Evolutionary conservation across 352 stramenopile species (phyloP).

Genomic region (Phytophthora syringae): DNA sequence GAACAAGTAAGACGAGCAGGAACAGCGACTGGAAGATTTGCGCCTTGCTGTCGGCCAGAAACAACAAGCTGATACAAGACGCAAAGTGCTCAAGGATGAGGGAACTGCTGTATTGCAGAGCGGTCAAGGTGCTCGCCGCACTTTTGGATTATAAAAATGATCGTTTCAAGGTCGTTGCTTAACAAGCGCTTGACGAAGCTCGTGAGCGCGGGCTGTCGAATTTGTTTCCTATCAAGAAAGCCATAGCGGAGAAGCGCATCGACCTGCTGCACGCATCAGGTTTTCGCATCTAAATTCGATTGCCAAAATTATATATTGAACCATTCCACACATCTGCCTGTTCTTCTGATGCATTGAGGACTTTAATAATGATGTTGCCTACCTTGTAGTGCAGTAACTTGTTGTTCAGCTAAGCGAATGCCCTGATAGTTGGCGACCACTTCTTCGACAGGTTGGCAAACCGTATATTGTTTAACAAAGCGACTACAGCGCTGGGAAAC

Average conservation of each 20-base stretch:
- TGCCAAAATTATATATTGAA: too few species aligned
- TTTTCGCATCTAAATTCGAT: conserved; percentile 78
- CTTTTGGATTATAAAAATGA: conserved; percentile 58
- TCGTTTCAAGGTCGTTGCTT: too few species aligned
- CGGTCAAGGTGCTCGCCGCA: conserved; percentile 38
- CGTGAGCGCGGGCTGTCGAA: too few species aligned
- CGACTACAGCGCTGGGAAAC: conserved; percentile 52
- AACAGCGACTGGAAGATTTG: too few species aligned
- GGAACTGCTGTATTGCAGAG: conserved; percentile 39
- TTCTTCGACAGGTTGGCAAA: conserved; percentile 77
- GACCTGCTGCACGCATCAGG: conserved; percentile 73
- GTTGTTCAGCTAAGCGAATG: conserved; percentile 72
- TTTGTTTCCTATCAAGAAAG: conserved; percentile 80
- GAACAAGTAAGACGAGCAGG: too few species aligned
- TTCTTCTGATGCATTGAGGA: too few species aligned
- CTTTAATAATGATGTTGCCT: too few species aligned
- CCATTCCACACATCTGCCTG: too few species aligned
- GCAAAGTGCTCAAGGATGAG: conserved; percentile 53
- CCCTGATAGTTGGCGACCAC: conserved; percentile 73
- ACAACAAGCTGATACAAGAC: conserved; percentile 72
- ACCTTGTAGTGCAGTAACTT: too few species aligned
- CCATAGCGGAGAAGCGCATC: conserved; percentile 69
- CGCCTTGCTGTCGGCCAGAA: too few species aligned
- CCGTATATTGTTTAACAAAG: conserved; percentile 48
- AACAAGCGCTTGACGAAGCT: too few species aligned